phyloP scores from a whole-genome alignment of 2,329 filamentous ascomycete species.

The Hymenoscyphus albidus region DNA sequence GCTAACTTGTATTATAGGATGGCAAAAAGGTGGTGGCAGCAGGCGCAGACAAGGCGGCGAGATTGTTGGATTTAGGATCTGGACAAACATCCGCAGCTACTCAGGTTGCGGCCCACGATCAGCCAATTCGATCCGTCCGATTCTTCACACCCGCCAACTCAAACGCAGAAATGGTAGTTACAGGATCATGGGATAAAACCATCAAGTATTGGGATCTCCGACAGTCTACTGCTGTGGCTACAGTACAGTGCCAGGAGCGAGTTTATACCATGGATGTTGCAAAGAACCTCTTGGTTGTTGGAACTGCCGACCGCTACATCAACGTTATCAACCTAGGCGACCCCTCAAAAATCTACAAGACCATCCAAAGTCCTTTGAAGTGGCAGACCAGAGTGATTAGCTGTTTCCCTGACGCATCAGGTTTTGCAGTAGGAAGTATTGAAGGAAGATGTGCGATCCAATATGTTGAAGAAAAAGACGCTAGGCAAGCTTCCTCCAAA shows the following conservation, averaged over 20 bases:
- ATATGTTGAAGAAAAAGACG: slow-evolving; percentile 95
- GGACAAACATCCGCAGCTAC: slow-evolving; percentile 52
- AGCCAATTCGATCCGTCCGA: slow-evolving; percentile 72
- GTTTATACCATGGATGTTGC: slow-evolving; percentile 91
- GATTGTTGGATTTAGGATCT: slow-evolving; percentile 75
- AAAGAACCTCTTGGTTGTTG: slow-evolving; percentile 83
- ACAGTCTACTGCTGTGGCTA: slow-evolving; percentile 59
- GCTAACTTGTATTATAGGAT: slow-evolving; percentile 54
- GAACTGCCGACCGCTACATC: slow-evolving; percentile 93
- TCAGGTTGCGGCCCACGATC: slow-evolving; percentile 81
- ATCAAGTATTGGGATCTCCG: slow-evolving; percentile 87
- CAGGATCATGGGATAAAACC: slow-evolving; percentile 88
- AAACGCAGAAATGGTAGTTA: slow-evolving; percentile 76
- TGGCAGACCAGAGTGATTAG: slow-evolving; percentile 96
- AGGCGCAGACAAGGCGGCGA: slow-evolving; percentile 86
- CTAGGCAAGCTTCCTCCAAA: slow-evolving; percentile 47
- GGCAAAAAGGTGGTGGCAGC: slow-evolving; percentile 83
- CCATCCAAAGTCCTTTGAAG: slow-evolving; percentile 90
- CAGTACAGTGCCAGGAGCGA: slow-evolving; percentile 67
- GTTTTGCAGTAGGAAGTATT: slow-evolving; percentile 93
- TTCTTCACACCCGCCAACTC: slow-evolving; percentile 66
- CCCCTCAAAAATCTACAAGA: slow-evolving; percentile 91
- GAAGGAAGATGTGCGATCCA: slow-evolving; percentile 97
- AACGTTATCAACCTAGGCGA: slow-evolving; percentile 89
- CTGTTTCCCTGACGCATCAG: slow-evolving; percentile 87